Conservation (phyloP, 2,329 filamentous ascomycete species). For the Cordyceps farinosa region DNA sequence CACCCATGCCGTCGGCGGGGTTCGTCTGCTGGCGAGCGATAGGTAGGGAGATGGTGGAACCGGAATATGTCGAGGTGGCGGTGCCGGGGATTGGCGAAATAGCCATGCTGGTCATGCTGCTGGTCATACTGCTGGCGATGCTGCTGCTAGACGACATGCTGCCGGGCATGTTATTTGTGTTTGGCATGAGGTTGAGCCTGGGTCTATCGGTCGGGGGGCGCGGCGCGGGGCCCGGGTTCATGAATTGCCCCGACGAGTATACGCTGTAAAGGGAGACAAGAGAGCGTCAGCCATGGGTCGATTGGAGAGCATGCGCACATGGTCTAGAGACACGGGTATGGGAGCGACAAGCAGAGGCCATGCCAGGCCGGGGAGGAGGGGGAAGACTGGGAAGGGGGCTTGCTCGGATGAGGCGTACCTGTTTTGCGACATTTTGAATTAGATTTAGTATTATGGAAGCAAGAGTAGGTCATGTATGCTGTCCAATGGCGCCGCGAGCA, state of each 20-base stretch:
- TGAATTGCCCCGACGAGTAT: slow-evolving; percentile 68
- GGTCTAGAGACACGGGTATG: too few relatives aligned
- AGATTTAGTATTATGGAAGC: slow-evolving; percentile 15
- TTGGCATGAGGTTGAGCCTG: slow-evolving; percentile 75
- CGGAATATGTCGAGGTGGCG: slow-evolving; percentile 63
- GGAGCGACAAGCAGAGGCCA: neutral
- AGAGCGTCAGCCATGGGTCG: neutral
- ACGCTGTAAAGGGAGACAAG: slow-evolving; percentile 27
- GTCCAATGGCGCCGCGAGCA: neutral
- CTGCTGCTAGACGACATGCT: slow-evolving; percentile 62
- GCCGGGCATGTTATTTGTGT: slow-evolving; percentile 63
- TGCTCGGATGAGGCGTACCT: slow-evolving; percentile 14
- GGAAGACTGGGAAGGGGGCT: neutral
- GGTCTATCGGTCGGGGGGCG: slow-evolving; percentile 82
- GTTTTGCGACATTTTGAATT: slow-evolving; percentile 20
- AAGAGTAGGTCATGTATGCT: neutral
- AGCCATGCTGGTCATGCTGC: slow-evolving; percentile 75
- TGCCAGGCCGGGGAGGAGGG: neutral
- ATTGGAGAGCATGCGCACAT: neutral
- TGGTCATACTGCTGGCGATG: slow-evolving; percentile 53
- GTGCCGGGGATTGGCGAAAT: slow-evolving; percentile 67
- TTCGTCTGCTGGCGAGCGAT: slow-evolving; percentile 61
- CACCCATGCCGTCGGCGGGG: slow-evolving; percentile 60
- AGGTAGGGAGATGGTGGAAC: slow-evolving; percentile 70
- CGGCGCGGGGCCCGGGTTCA: slow-evolving; percentile 95